Evolutionary conservation across 352 stramenopile genomes (phyloP), one percentile per base, ranked within the genome.

Genomic region (Pythium dissotocum): DNA sequence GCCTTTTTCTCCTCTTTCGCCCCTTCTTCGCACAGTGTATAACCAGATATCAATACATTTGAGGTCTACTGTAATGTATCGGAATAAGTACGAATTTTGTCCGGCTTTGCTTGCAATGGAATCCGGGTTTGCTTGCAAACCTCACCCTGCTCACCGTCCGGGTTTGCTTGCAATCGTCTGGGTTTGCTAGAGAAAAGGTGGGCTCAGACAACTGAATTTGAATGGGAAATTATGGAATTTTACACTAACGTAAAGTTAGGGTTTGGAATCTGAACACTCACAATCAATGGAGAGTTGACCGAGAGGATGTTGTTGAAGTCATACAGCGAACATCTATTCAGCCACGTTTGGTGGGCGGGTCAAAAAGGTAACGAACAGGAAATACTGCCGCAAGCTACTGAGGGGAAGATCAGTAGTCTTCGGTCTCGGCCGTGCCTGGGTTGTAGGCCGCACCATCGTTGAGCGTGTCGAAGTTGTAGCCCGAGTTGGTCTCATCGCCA

Each of bases 341-440:
- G 26, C 49, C 49, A 26, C 49, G 30, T 18, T 40, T 21, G 10
- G 26, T 32, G 51, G 33, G 26, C 33, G 51, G 28, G 16, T 35
- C 28, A 58, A 58, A 58, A 58, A 36, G 51, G 28, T 40, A 13
- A 35, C 6, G 33, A 32, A 58, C 51, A 58, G 26, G 33, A 58
- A 58, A 58, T 58, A 58, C 33, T 35, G 26, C 33, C 24, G 26
- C 28, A 30, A 30, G 28, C 51, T 55, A 13, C 26, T 18, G 12
- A 12, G 4, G 10, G 51, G 40, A 24, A 10, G 30, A 56, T 42
- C 36, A 57, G 40, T 64, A 64, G 38, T 55, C 24, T 6, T 63
- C 57, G 26, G 58, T 46, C 44, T 64, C 56, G 10, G 56, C 56
- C 56, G 46, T 62, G 35, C 56, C 56, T 26, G 56, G 56, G 3